Conservation (phyloP, 805 yeast genomes). For the Yamadazyma tumulicola region DNA sequence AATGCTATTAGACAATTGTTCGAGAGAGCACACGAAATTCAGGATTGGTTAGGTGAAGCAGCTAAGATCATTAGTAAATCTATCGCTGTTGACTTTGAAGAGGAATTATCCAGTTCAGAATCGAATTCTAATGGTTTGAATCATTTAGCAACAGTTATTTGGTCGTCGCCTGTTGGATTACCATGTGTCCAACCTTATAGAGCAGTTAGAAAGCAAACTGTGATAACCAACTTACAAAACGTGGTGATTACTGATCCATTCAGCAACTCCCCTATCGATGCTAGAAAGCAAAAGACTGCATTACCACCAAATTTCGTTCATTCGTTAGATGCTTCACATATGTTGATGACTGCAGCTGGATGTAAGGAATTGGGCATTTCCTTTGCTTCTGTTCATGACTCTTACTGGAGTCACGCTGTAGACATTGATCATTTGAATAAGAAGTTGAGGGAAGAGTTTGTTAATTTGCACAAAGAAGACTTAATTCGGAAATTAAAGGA, state of each 20-base stretch:
- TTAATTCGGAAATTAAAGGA: constrained; percentile 64
- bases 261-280: constrained; percentile 74
- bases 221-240: constrained; percentile 82
- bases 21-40: constrained; percentile 89
- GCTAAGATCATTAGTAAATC: constrained; percentile 73
- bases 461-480: constrained; percentile 70
- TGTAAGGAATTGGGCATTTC: constrained; percentile 63
- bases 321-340: constrained; percentile 94
- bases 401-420: constrained; percentile 96
- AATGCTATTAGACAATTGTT: constrained; percentile 81
- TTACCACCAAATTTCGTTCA: constrained; percentile 96
- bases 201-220: constrained; percentile 56
- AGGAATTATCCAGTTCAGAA: constrained; percentile 22
- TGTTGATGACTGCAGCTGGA: constrained; percentile 82
- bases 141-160: constrained; percentile 82
- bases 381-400: constrained; percentile 90
- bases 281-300: constrained; percentile 86
- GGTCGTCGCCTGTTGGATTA: constrained; percentile 96
- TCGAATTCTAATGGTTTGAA: constrained; percentile 47
- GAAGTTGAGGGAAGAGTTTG: constrained; percentile 72
- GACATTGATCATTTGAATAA: constrained; percentile 72
- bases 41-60: constrained; percentile 91
- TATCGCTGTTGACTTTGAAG: constrained; percentile 62
- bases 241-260: constrained; percentile 89
- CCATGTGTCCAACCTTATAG: constrained; percentile 98